Percentiles rank a stretch among this genome's conserved stretches.
Conservation (phyloP, 306 rosid genomes). For the Heteromeles arbutifolia region DNA sequence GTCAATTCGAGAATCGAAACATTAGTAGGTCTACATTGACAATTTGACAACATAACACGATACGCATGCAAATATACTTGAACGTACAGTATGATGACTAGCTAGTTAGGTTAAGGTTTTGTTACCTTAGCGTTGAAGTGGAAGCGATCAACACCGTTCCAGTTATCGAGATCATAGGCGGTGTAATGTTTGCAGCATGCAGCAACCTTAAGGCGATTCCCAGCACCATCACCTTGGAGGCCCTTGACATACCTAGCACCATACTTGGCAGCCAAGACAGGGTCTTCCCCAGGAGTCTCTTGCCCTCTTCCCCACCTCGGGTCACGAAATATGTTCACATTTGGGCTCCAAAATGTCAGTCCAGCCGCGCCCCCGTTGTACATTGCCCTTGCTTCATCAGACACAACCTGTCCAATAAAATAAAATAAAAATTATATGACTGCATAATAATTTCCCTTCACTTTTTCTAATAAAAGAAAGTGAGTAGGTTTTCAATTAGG, state of each 20-base stretch:
- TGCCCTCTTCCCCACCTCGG: conserved; percentile 98
- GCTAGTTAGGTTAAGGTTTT: neutral
- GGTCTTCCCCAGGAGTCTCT: conserved; percentile 95
- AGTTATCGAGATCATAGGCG: conserved; percentile 90
- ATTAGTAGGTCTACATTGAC: neutral
- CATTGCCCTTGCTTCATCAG: conserved; percentile 96
- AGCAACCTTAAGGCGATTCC: conserved; percentile 76
- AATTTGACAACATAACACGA: neutral
- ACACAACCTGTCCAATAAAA: conserved; percentile 50
- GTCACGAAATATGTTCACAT: conserved; percentile 84
- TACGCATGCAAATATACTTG: neutral
- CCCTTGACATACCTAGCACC: conserved; percentile 74
- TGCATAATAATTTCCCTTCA: neutral
- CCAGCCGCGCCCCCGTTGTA: conserved; percentile 84
- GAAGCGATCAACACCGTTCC: conserved; percentile 71
- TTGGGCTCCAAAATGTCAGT: conserved; percentile 88
- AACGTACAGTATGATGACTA: neutral
- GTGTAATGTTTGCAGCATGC: conserved; percentile 95
- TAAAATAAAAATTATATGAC: neutral
- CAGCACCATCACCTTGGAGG: conserved; percentile 58
- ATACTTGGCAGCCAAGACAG: conserved; percentile 50
- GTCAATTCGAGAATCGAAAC: neutral
- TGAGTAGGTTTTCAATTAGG: neutral
- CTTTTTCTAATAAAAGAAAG: neutral
- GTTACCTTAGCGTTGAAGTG: conserved; percentile 88